Base-by-base conservation (phyloP, 768 basidiomycete genomes). In the Naganishia vaughanmartiniae region DNA sequence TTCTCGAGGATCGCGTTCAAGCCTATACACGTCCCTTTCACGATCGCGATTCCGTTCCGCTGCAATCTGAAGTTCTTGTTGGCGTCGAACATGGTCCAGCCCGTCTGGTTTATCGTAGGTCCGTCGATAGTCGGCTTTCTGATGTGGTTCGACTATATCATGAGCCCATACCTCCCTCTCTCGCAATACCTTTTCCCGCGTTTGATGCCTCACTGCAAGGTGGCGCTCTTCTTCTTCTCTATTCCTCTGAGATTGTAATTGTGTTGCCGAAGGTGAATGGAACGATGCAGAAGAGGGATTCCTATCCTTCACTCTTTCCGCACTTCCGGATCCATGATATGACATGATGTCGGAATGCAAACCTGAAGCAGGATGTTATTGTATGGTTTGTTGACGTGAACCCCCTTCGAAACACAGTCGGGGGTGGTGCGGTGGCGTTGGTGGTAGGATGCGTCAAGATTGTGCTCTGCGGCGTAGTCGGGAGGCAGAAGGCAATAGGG, bases 1-100 rank as follows among this genome's bases (percentile, higher is more conserved):
- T 36, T 63, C 60, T 24, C 60, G n/a, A 26, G 42, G 26, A 28
- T 63, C 60, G 9, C 60, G 60, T 15, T 63, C 60, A 36, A 63
- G 42, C 60, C 26, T 63, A 24, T 63, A 63, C 10, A 63, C 39
- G 15, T 63, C 60, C 39, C 60, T 42, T 24, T 58, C 57, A 24
- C 57, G 31, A 26, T 58, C 57, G 9, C 10, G 21, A 11, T 63
- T 26, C 6, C 60, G 60, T 26, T 42, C 60, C 3, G 30, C 30
- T 4, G 48, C 48, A 51, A 51, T 51, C 24, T 51, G 48, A 1
- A 51, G 48, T 24, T 51, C 48, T 51, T 51, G 48, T 51, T 51
- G 48, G 12, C 48, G 48, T 51, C 48, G 48, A 24, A 51, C 48
- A 26, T 51, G 48, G 24, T 51, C 48, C 24, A 51, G 14, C 39